Base-by-base conservation (phyloP, 768 basidiomycete genomes). In the Amylocystis lapponica region DNA sequence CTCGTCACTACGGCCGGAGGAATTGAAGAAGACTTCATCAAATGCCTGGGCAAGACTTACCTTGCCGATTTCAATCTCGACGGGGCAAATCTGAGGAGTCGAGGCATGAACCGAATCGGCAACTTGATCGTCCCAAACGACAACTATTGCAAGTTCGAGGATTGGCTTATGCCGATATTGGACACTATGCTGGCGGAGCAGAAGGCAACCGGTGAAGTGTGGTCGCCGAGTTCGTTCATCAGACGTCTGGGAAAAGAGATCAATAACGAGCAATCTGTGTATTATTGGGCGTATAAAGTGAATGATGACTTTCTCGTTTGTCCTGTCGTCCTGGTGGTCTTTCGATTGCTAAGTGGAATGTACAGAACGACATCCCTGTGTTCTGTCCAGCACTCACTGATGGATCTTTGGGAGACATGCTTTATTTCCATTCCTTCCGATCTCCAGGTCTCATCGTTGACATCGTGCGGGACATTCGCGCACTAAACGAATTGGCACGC, bases 261-360 rank as follows among this genome's bases (percentile, higher is more conserved):
- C 47, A 73, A 96, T 61, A 82, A 97, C 61, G 96, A 97, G 67
- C 87, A 93, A 57, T 95, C 92, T 47, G 90, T 98, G 45, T 96
- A 98, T 59, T 97, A 98, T 61, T 99, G 96, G 96, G 94, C 94
- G 29, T 96, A 92, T 62, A 98, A 96, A 79, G 96, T 95, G 66
- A 74, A 78, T 66, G 56, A 39, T 54, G 48, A 33, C 43, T 53
- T 54, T 58, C n/a, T 33, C 27, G 30, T 43, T 33, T 33, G 30
- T 47, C 25, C 30, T 49, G 14, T 54, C 49, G 39, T 54, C n/a
- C n/a, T n/a, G 47, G 43, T n/a, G 29, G 26, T 46, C 38, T 33
- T 34, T 42, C 41, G 42, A 37, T 52, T 49, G 41, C 61, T 66
- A 50, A 66, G 61, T 44, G 26, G 16, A 46, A 49, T 39, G 40